A percentile compares a stretch with the other conserved stretches of the same genome.
phyloP scores from a whole-genome alignment of 1,284 basidiomycete species.

The Heterobasidion irregulare region DNA sequence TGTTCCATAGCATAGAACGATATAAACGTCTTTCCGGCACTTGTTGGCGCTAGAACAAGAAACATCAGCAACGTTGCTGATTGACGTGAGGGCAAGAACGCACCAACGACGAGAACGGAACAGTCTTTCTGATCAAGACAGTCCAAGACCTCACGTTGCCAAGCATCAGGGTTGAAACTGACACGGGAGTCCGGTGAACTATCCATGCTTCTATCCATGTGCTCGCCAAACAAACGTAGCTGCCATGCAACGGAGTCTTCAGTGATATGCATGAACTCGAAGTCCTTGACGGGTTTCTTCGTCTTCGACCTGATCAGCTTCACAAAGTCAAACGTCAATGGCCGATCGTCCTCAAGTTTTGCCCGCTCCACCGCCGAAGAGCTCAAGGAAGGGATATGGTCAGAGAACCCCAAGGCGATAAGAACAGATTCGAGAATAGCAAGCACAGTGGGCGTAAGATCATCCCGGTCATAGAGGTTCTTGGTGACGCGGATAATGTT shows the following conservation, averaged over 20 bases:
- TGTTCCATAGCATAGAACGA: slow-evolving; percentile 72
- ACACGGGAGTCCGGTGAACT: slow-evolving; percentile 48
- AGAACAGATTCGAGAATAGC: slow-evolving; percentile 32
- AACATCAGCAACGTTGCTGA: not conserved
- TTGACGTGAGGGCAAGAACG: slow-evolving; percentile 13
- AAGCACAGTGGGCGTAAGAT: slow-evolving; percentile 28
- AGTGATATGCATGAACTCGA: slow-evolving; percentile 47
- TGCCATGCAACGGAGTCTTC: slow-evolving; percentile 59
- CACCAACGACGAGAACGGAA: slow-evolving; percentile 60
- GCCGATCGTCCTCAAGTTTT: slow-evolving; percentile 13
- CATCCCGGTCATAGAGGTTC: slow-evolving; percentile 28
- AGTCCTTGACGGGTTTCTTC: slow-evolving; percentile 20
- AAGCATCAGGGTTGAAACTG: slow-evolving; percentile 57
- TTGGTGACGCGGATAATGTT: slow-evolving; percentile 37
- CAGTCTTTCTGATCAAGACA: slow-evolving; percentile 43
- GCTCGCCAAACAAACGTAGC: slow-evolving; percentile 58
- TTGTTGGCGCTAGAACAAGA: slow-evolving; percentile 43
- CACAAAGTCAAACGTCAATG: slow-evolving; percentile 44
- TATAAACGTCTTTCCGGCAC: slow-evolving; percentile 70
- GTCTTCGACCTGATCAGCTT: slow-evolving; percentile 42
- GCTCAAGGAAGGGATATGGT: slow-evolving; percentile 23
- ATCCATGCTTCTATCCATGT: slow-evolving; percentile 67
- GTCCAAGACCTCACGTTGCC: slow-evolving; percentile 62
- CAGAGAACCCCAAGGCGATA: slow-evolving; percentile 35
- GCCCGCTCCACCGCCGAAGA: slow-evolving; percentile 7